Evolutionary conservation across 169 alveolate species (phyloP).

Genomic region (Eimeria acervulina): DNA sequence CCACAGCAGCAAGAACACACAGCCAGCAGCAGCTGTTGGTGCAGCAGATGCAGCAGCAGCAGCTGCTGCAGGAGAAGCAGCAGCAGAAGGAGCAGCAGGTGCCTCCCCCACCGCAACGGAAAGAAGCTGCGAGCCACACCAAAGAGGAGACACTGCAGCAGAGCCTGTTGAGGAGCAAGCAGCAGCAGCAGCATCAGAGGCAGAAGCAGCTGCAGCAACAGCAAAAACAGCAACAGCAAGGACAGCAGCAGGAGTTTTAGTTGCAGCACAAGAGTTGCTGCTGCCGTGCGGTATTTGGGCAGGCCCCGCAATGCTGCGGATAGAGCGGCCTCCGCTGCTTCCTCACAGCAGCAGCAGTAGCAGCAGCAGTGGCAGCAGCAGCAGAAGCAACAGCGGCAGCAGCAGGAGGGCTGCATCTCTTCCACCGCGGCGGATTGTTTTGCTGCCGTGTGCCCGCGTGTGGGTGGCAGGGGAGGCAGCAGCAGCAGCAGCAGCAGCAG

Average conservation of each 20-base stretch:
- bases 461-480: constrained; percentile 40
- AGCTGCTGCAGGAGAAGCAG: background rate
- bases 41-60: no score
- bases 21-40: background rate
- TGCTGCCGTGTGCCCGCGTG: constrained; percentile 25
- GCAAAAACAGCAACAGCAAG: background rate
- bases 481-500: constrained; percentile 21
- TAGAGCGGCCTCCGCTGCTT: background rate
- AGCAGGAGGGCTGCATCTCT: constrained; percentile 28
- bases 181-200: background rate
- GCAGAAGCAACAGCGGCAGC: background rate
- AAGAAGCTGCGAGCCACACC: background rate
- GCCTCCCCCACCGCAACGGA: background rate
- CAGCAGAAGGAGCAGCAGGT: background rate
- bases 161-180: no score
- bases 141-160: background rate
- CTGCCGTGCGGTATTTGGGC: background rate
- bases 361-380: background rate
- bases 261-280: background rate
- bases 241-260: no score
- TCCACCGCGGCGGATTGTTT: background rate
- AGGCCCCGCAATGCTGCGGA: constrained; percentile 15
- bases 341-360: background rate
- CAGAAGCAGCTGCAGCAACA: constrained; percentile 19
- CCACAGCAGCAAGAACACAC: background rate